phyloP scores from a whole-genome alignment of 2,329 filamentous ascomycete genomes.

The Penicillium olsonii region DNA sequence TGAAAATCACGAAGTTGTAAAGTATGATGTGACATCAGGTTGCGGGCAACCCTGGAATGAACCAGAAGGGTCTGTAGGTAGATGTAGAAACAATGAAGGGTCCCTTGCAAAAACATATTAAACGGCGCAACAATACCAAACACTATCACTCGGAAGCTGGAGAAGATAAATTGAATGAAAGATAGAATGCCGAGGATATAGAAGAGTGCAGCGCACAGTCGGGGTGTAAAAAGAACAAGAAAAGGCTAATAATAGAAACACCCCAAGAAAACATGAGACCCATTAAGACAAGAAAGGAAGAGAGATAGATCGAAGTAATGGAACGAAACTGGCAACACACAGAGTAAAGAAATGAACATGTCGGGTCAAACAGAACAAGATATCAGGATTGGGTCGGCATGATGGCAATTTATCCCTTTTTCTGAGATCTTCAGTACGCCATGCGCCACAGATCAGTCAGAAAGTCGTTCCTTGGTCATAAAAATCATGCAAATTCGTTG shows the following conservation, averaged over 20 bases:
- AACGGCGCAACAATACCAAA: background rate
- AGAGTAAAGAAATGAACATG: conserved; percentile 1
- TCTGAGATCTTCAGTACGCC: conserved; percentile 15
- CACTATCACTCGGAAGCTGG: background rate
- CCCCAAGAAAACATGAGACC: background rate
- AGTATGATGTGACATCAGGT: background rate
- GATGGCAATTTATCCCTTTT: conserved; percentile 9
- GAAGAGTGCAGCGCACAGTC: conserved; percentile 4
- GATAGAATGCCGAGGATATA: conserved; percentile 8
- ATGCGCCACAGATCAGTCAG: conserved; percentile 20
- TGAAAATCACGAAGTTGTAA: background rate
- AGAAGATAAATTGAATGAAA: conserved; percentile 6
- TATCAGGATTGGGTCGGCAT: conserved; percentile 5
- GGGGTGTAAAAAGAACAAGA: background rate
- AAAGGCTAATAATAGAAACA: conserved; percentile 1
- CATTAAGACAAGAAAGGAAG: conserved; percentile 3
- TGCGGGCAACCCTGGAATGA: background rate
- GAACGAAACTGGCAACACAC: background rate
- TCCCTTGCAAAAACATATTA: background rate
- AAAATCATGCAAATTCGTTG: conserved; percentile 22
- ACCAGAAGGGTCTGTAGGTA: background rate
- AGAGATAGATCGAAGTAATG: conserved; percentile 2
- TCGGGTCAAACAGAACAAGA: background rate
- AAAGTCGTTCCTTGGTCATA: conserved; percentile 18
- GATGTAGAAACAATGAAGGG: background rate